Evolutionary conservation across 176 grass and related monocot species (phyloP), one percentile per base, ranked within the genome.

Genomic region (Juncus effusus): DNA sequence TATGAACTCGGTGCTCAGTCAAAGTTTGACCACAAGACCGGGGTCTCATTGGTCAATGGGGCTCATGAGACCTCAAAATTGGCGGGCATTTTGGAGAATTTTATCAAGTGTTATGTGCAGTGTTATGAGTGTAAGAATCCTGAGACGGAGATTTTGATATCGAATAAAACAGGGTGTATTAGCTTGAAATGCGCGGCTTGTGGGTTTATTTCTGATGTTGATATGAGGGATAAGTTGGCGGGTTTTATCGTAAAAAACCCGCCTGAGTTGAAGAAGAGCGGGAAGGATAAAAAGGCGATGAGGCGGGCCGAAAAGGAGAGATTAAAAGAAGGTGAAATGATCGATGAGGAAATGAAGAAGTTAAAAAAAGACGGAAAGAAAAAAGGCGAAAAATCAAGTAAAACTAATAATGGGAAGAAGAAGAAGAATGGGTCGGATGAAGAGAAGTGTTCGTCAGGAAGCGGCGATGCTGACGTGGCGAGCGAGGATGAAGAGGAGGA

Each of bases 71-170:
- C 93, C 38, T 44, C 71, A 28, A 91, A 96, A 73, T 71, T 96
- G 14, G 87, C 87, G 67, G 93, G 69, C 5, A 79, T 97, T 45
- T 79, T 96, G 39, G 93, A 96, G 62, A 85, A 79, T 7, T 96
- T 96, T 67, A 91, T 96, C 13, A 86, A 84, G 74, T 91, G 88
- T 64, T 96, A 91, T 59, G 93, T 91, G 2, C 93, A 89, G 51
- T 96, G 93, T 3, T 88, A 91, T 8, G 83, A 75, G 0, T 96
- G 93, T 13, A 55, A 79, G 66, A 96, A 91, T n/a, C 93, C 87
- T 38, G 93, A 96, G 82, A 96, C 88, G 3, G 85, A 89, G 76
- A 72, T 96, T 50, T 64, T 88, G 37, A 75, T 96, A 13, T 84
- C 82, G 0, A 73, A 77, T 38, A 89, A 89, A 72, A 77, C 74